A percentile compares a stretch with the other conserved stretches of the same genome.
Conservation (phyloP, 805 yeast genomes). For the Myxozyma sirexii region DNA sequence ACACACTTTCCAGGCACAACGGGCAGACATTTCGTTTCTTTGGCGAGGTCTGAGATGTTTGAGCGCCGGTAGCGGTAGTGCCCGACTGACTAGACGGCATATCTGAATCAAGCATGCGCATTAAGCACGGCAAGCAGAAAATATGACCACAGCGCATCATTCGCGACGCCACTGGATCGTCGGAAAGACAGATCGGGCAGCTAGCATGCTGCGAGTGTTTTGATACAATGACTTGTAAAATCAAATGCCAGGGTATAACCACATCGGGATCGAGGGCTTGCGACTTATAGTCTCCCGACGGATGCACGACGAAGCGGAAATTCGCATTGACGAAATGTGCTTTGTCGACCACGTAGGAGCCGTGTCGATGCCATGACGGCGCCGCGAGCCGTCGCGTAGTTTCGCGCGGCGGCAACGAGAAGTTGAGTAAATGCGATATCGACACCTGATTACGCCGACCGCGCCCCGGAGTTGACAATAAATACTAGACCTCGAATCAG, state of each 20-base stretch:
- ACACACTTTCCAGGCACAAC: conserved; percentile 63
- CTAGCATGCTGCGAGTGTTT: conserved; percentile 59
- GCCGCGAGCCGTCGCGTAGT: conserved; percentile 21
- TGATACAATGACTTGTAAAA: conserved; percentile 74
- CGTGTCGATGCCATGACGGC: conserved; percentile 26
- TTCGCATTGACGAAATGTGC: conserved; percentile 67
- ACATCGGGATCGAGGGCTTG: conserved; percentile 75
- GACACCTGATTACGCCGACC: conserved; percentile 30
- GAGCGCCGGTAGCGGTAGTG: not conserved
- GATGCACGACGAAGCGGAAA: conserved; percentile 79
- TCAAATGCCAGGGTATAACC: conserved; percentile 62
- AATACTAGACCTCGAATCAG: not conserved
- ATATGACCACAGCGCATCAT: conserved; percentile 96
- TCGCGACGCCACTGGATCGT: conserved; percentile 85
- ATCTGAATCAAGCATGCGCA: conserved; percentile 66
- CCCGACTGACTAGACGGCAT: conserved; percentile 33
- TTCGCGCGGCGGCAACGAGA: conserved; percentile 34
- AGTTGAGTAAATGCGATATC: conserved; percentile 33
- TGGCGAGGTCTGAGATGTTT: conserved; percentile 2
- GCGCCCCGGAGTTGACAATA: conserved; percentile 20
- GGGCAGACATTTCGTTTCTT: conserved; percentile 73
- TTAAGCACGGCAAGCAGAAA: conserved; percentile 79
- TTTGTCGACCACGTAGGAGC: conserved; percentile 36
- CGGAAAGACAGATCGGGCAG: conserved; percentile 90
- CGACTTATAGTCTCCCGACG: conserved; percentile 54